Evolutionary conservation across 75 land plant genomes (phyloP).

Genomic region (Selaginella moellendorffii): DNA sequence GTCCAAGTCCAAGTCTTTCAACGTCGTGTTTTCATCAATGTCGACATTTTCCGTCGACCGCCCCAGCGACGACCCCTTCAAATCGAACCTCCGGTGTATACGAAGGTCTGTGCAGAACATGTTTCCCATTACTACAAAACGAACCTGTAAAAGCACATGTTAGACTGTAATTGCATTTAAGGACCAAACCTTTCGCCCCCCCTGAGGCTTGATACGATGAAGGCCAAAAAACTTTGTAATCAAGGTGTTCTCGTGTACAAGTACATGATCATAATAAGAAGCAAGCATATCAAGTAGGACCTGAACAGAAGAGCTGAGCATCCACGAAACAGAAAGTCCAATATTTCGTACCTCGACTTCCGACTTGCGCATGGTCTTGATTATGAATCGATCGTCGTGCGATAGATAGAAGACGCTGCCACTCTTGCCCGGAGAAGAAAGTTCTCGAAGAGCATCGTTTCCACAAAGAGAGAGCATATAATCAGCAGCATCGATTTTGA

Average conservation of each 20-base stretch:
- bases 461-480: constrained; percentile 74
- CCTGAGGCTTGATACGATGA: constrained; percentile 10
- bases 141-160: neutral
- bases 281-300: constrained; percentile 11
- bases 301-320: constrained; percentile 10
- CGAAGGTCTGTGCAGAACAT: neutral
- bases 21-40: constrained; percentile 40
- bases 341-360: constrained; percentile 7
- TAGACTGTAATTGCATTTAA: neutral
- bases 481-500: constrained; percentile 7
- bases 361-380: constrained; percentile 2
- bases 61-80: constrained; percentile 12
- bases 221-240: constrained; percentile 12
- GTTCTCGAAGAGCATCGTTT: constrained; percentile 15
- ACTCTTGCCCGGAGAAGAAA: neutral
- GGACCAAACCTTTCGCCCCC: constrained; percentile 16
- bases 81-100: constrained; percentile 1
- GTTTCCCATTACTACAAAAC: constrained; percentile 8
- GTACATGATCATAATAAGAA: constrained; percentile 10
- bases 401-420: constrained; percentile 10
- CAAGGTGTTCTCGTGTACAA: neutral
- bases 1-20: constrained; percentile 63
- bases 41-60: constrained; percentile 14
- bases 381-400: constrained; percentile 6
- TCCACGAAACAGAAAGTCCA: too few species aligned